phyloP scores from a whole-genome alignment of 139 green algal species.

The Dunaliella sp. region DNA sequence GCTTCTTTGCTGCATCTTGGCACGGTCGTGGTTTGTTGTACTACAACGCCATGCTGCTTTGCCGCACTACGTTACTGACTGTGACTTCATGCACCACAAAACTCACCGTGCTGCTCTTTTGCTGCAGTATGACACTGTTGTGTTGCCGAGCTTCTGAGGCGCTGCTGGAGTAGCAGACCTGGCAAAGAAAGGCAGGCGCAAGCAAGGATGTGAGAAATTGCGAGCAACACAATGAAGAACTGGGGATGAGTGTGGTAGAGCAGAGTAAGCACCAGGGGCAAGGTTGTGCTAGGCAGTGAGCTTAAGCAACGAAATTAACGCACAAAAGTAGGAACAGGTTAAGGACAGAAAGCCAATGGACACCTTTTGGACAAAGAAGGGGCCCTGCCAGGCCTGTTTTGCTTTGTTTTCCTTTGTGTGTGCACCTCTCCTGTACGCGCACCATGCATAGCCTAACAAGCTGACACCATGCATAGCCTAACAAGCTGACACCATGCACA shows the following conservation, averaged over 20 bases:
- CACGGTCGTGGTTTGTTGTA: not conserved
- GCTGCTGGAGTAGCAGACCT: not conserved
- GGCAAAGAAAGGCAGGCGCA: not conserved
- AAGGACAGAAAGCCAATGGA: not conserved
- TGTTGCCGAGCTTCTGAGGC: not conserved
- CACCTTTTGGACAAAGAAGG: not conserved
- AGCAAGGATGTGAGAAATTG: not conserved
- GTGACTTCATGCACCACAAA: too few species aligned
- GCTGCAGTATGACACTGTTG: conserved; percentile 2
- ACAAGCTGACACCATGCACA: too few species aligned
- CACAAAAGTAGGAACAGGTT: too few species aligned
- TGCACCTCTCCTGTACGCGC: too few species aligned
- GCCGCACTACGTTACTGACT: too few species aligned
- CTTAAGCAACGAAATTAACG: too few species aligned
- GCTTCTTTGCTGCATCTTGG: not conserved
- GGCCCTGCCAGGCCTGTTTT: too few species aligned
- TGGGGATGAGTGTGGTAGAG: not conserved
- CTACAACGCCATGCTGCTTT: not conserved
- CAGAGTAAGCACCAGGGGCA: not conserved
- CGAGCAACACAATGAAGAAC: not conserved
- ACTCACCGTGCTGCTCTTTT: not conserved
- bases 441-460: too few species aligned
- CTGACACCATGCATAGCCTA: too few species aligned
- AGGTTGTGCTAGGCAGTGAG: too few species aligned
- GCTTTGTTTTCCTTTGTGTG: too few species aligned